phyloP scores from a whole-genome alignment of 257 asterid genomes.

The Gentiana straminea region DNA sequence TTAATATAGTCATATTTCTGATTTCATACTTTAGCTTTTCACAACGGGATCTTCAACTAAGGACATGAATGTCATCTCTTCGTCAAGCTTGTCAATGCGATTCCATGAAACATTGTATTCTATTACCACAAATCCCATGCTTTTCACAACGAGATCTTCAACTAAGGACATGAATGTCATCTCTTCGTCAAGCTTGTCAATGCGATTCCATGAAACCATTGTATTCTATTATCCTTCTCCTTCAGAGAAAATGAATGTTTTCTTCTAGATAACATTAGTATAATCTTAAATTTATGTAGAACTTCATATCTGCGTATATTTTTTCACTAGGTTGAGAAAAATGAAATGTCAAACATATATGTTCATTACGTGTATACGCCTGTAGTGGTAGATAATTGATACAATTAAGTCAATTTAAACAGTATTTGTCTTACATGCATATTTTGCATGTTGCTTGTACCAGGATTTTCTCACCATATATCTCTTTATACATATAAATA shows the following conservation, averaged over 20 bases:
- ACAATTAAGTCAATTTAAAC: too few species aligned
- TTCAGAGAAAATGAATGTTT: conserved; percentile 37
- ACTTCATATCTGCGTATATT: too few species aligned
- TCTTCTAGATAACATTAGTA: conserved; percentile 34
- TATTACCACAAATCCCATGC: conserved; percentile 40
- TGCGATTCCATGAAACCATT: conserved; percentile 21
- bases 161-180: conserved; percentile 47
- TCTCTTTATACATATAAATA: too few species aligned
- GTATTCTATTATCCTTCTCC: conserved; percentile 36
- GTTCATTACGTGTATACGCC: too few species aligned
- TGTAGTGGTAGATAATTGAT: too few species aligned
- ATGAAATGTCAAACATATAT: too few species aligned
- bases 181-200: conserved; percentile 20
- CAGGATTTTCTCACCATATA: too few species aligned
- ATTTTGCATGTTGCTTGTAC: too few species aligned
- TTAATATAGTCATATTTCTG: too few species aligned
- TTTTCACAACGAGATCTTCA: conserved; percentile 32
- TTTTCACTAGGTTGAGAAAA: conserved; percentile 44
- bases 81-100: conserved; percentile 25
- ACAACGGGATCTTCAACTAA: conserved; percentile 40
- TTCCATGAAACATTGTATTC: conserved; percentile 26
- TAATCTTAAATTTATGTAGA: too few species aligned
- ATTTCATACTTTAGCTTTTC: too few species aligned
- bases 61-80: conserved; percentile 35
- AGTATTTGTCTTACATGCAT: too few species aligned